Evolutionary conservation across 495 filamentous ascomycete genomes (phyloP), one percentile per base, ranked within the genome.

Genomic region (Amorphotheca resinae): DNA sequence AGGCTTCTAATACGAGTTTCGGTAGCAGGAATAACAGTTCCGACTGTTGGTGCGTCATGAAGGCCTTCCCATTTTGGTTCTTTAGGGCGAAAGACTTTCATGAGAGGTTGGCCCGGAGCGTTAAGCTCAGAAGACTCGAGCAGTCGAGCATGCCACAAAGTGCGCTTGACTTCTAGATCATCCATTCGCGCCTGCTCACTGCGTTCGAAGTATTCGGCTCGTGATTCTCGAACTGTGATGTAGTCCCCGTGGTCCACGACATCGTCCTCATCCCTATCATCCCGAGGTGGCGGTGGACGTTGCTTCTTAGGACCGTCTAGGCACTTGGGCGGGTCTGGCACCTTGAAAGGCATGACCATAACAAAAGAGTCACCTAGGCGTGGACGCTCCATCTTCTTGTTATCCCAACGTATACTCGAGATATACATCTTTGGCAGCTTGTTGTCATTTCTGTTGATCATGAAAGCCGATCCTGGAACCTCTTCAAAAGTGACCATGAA

Each of bases 111-210:
- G 4, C 32, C 32, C 14, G 9, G 9, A 9, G 15, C 32, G 14
- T 34, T 34, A n/a, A 34, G 32, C 32, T 34, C 32, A 6, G 32
- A 34, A 34, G 32, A n/a, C 32, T 34, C 32, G 32, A 34, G 4
- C 5, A 34, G 7, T n/a, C 14, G 5, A n/a, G 32, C 32, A 16
- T 9, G 14, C 32, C 32, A 34, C 5, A 4, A 9, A 5, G 4
- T 8, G 32, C 32, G 32, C 15, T 9, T 12, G 15, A 8, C 5
- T 12, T n/a, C 15, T 4, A n/a, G 9, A 5, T 34, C 5, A 5
- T 34, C 8, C 5, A 16, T 5, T 4, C 14, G 14, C 8, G 14
- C 15, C 14, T 34, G 8, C 15, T 34, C 32, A 4, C 14, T 4
- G 7, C 32, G 32, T 4, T 34, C 32, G 14, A 34, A 34, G 5